These are phyloP conservation scores for Arachis monticola DNA, from an alignment of 331 rosid species.

Conservation along the genomic window DNA sequence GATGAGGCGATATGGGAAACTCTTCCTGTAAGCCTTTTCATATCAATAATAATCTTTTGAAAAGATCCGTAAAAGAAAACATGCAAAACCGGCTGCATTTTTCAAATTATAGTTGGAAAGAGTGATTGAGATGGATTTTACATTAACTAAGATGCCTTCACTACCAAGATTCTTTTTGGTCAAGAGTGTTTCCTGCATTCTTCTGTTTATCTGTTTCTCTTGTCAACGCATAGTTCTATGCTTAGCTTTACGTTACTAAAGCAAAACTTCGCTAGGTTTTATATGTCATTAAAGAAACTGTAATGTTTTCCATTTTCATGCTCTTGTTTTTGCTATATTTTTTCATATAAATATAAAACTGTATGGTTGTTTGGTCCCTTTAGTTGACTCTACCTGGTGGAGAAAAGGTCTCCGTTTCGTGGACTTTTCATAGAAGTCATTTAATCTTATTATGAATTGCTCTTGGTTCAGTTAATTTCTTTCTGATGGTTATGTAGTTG, in stretches of 20 bases:
- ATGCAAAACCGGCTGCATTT: constrained; percentile 16
- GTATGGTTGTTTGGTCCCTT: neutral
- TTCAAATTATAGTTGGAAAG: constrained; percentile 8
- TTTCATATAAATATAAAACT: constrained; percentile 11
- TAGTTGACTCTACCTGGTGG: neutral
- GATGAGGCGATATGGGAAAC: constrained; percentile 98
- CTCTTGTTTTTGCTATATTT: constrained; percentile 1
- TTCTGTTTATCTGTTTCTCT: neutral
- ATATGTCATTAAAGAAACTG: neutral
- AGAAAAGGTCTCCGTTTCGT: neutral
- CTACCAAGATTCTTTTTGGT: neutral
- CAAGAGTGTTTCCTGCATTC: neutral
- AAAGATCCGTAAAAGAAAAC: neutral
- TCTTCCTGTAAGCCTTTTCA: constrained; percentile 83
- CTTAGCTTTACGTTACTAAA: constrained; percentile 5
- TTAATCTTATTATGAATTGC: constrained; percentile 17
- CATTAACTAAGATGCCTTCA: neutral
- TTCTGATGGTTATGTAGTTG: constrained; percentile 20
- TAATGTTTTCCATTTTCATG: neutral
- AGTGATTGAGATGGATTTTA: constrained; percentile 13
- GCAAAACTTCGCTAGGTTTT: neutral
- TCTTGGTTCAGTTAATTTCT: constrained; percentile 15
- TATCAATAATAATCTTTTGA: constrained; percentile 18
- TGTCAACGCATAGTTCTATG: neutral
- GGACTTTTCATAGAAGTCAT: constrained; percentile 19